A percentile compares a stretch with the other conserved stretches of the same genome.
These are phyloP conservation scores for Edaphochlamys debaryana DNA, from an alignment of 139 green algal species.

Conservation along the genomic window DNA sequence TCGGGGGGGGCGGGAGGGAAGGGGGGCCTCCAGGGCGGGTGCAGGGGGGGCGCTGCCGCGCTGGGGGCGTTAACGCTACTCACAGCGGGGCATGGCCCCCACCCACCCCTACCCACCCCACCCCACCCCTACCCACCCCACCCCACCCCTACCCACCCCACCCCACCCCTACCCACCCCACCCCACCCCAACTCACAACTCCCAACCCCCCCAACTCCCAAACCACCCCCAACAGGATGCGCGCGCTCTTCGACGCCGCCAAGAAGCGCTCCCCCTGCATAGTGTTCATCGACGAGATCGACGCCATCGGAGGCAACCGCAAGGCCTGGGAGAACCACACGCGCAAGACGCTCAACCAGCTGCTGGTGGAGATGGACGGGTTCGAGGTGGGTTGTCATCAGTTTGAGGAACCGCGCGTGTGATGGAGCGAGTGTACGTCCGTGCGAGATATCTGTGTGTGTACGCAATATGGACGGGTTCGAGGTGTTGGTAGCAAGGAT, in stretches of 20 bases:
- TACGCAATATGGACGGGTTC: too few relatives aligned
- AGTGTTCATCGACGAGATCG: slow-evolving; percentile 99
- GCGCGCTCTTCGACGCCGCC: slow-evolving; percentile 76
- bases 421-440: not conserved
- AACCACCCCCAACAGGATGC: slow-evolving; percentile 54
- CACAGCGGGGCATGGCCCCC: too few relatives aligned
- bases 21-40: not conserved
- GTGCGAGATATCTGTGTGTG: not conserved
- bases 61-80: not conserved
- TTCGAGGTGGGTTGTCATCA: slow-evolving; percentile 84
- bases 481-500: too few relatives aligned
- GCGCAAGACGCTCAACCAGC: slow-evolving; percentile 98
- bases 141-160: too few relatives aligned
- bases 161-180: too few relatives aligned
- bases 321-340: slow-evolving; percentile 87
- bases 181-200: too few relatives aligned
- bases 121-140: too few relatives aligned
- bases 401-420: too few relatives aligned
- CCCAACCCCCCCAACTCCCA: too few relatives aligned
- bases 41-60: not conserved
- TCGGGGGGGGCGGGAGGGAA: not conserved
- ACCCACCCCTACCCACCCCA: too few relatives aligned
- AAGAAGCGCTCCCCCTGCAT: slow-evolving; percentile 98
- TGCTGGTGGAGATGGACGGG: slow-evolving; percentile 96
- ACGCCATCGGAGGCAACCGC: slow-evolving; percentile 93